Conservation (phyloP, 768 basidiomycete genomes). For the Lyophyllum shimeji region DNA sequence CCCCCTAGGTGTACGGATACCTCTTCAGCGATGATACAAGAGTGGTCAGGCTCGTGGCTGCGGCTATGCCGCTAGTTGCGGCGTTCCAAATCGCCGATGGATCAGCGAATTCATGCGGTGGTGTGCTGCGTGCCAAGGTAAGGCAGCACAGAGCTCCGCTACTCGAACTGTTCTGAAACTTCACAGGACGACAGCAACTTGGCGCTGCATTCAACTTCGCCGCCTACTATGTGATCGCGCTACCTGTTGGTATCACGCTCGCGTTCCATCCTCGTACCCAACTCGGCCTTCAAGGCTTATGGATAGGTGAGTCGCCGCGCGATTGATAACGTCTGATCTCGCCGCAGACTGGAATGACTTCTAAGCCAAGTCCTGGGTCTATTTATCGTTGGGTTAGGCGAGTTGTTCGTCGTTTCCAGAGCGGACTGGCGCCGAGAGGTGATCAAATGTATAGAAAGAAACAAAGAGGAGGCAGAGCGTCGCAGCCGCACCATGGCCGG, state of each 20-base stretch:
- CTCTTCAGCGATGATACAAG: constrained; percentile 67
- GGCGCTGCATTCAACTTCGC: constrained; percentile 74
- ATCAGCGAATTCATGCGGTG: constrained; percentile 59
- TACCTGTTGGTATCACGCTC: constrained; percentile 76
- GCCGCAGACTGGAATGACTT: background rate
- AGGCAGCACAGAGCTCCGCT: constrained; percentile 34
- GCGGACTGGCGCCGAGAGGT: constrained; percentile 70
- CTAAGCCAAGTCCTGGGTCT: constrained; percentile 73
- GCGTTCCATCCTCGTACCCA: constrained; percentile 47
- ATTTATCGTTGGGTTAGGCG: constrained; percentile 68
- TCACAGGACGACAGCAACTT: constrained; percentile 63
- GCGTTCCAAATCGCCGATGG: constrained; percentile 73
- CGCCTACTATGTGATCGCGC: constrained; percentile 77
- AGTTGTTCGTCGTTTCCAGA: constrained; percentile 58
- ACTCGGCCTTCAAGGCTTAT: constrained; percentile 67
- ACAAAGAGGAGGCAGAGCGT: constrained; percentile 26
- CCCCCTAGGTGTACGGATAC: constrained; percentile 58
- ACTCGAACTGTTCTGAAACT: background rate
- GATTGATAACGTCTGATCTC: background rate
- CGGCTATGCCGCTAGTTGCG: constrained; percentile 73
- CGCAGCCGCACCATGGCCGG: background rate
- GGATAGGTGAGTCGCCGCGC: constrained; percentile 60
- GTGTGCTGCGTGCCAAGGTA: constrained; percentile 79
- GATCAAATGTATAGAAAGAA: constrained; percentile 47
- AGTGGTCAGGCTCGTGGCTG: constrained; percentile 56